phyloP scores from a whole-genome alignment of 805 yeast genomes.

The Candida argentea region DNA sequence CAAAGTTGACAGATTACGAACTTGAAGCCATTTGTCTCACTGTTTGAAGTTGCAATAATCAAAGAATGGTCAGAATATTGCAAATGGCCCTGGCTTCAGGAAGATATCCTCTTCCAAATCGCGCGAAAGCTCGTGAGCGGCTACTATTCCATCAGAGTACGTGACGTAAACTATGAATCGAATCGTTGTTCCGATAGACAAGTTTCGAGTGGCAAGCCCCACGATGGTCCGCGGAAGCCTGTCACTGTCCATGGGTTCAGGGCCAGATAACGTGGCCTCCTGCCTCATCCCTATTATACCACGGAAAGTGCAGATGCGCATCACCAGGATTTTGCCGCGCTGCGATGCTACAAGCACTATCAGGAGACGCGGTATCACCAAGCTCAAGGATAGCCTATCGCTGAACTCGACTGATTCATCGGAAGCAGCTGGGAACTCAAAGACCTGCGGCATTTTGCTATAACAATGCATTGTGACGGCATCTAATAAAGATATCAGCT shows the following conservation, averaged over 20 bases:
- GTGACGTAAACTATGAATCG: conserved; percentile 22
- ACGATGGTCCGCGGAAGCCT: conserved; percentile 21
- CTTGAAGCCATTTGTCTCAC: no score
- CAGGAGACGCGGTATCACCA: conserved; percentile 25
- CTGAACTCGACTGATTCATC: conserved; percentile 25
- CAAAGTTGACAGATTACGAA: no score
- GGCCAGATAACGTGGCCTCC: conserved; percentile 32
- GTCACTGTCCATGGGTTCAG: conserved; percentile 16
- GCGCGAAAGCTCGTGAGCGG: conserved; percentile 7
- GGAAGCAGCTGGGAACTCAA: conserved; percentile 25
- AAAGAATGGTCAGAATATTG: conserved; percentile 11
- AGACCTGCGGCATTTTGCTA: conserved; percentile 32
- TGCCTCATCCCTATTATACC: conserved; percentile 34
- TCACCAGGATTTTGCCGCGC: conserved; percentile 25
- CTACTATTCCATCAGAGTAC: conserved; percentile 23
- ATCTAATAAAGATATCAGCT: conserved; percentile 34
- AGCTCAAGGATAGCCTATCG: conserved; percentile 26
- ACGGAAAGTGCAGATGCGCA: conserved; percentile 25
- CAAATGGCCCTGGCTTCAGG: no score
- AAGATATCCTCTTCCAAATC: conserved; percentile 2
- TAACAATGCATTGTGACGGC: conserved; percentile 37
- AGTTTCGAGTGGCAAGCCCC: conserved; percentile 20
- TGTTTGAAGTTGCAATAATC: conserved; percentile 6
- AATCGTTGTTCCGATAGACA: conserved; percentile 11
- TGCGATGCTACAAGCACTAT: conserved; percentile 26